These are phyloP conservation scores for Lizanozyma gosingica DNA, from an alignment of 1,139 yeast species.

Conservation along the genomic window DNA sequence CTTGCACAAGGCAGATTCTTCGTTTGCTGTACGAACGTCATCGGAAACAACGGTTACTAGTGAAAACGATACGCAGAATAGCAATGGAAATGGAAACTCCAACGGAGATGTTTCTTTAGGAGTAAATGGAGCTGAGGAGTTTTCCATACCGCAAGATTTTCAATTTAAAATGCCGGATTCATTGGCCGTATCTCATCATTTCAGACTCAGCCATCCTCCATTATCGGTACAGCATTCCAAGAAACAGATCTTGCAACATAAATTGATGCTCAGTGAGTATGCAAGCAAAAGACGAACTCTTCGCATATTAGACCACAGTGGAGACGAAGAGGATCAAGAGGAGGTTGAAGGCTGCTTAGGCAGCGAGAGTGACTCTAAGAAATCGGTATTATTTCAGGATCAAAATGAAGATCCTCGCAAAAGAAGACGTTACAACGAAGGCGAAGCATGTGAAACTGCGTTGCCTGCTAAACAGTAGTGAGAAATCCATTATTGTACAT, in stretches of 20 bases:
- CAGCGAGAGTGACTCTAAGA: too few species aligned
- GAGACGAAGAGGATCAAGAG: not conserved
- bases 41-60: constrained; percentile 1
- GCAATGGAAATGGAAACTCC: not conserved
- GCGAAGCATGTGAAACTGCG: too few species aligned
- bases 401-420: not conserved
- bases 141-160: constrained; percentile 24
- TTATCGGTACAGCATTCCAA: constrained; percentile 26
- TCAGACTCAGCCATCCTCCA: constrained; percentile 40
- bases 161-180: constrained; percentile 28
- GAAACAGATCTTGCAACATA: not conserved
- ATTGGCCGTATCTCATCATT: constrained; percentile 24
- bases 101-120: not conserved
- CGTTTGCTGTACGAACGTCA: constrained; percentile 1
- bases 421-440: not conserved
- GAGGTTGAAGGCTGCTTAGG: not conserved
- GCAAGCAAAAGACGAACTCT: not conserved
- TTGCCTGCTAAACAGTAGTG: too few species aligned
- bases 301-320: not conserved
- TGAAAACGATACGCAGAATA: constrained; percentile 1
- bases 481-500: too few species aligned
- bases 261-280: not conserved
- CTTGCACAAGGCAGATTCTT: constrained; percentile 13
- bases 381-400: too few species aligned
- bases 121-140: constrained; percentile 4